A percentile compares a stretch with the other conserved stretches of the same genome.
Conservation (phyloP, 2,329 filamentous ascomycete species). For the Exophiala phaeomuriformis region DNA sequence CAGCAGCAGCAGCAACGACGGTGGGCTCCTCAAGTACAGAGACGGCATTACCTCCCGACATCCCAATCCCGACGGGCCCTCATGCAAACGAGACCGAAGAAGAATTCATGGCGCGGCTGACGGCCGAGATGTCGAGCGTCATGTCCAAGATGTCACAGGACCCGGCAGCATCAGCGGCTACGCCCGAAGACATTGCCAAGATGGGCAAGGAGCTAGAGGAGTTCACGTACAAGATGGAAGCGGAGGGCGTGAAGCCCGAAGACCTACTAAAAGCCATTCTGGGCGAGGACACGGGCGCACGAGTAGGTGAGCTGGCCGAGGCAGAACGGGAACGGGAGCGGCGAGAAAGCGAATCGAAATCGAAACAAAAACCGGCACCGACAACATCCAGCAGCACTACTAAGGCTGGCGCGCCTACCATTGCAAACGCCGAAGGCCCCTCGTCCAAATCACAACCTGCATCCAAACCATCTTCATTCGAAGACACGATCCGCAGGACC, state of each 20-base stretch:
- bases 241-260: constrained; percentile 28
- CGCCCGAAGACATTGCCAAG: constrained; percentile 23
- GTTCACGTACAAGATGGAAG: constrained; percentile 31
- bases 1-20: constrained; percentile 1
- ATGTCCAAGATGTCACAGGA: constrained; percentile 22
- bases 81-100: constrained; percentile 26
- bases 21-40: constrained; percentile 25
- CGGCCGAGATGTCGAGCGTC: constrained; percentile 26
- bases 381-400: constrained; percentile 17
- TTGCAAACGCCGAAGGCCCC: background rate
- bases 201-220: constrained; percentile 28
- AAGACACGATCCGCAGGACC: constrained; percentile 84
- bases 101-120: constrained; percentile 25
- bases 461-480: constrained; percentile 50
- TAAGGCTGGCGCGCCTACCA: background rate
- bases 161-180: constrained; percentile 19
- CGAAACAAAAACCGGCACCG: constrained; percentile 23
- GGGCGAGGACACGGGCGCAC: constrained; percentile 26
- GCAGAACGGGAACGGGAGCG: constrained; percentile 24
- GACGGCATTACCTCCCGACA: constrained; percentile 19
- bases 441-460: constrained; percentile 23
- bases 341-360: constrained; percentile 23
- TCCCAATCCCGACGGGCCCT: constrained; percentile 29
- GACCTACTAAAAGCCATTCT: constrained; percentile 31
- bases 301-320: constrained; percentile 14